phyloP scores from a whole-genome alignment of 257 asterid genomes.

The Fraxinus anomala region DNA sequence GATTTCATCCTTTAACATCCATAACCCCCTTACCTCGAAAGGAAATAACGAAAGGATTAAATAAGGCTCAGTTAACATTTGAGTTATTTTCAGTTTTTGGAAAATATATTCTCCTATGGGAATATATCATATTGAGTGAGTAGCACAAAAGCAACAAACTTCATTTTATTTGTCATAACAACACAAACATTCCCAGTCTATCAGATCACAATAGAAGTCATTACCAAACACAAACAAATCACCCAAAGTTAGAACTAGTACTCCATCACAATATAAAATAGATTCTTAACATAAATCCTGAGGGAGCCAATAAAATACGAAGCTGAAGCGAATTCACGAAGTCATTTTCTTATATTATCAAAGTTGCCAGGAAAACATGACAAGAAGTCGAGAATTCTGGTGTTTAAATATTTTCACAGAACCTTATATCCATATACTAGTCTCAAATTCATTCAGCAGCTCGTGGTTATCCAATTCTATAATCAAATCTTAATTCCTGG shows the following conservation, averaged over 20 bases:
- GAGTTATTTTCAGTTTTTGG: no score
- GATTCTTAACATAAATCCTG: background rate
- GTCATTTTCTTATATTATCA: background rate
- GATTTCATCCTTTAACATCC: no score
- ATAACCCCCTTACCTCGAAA: no score
- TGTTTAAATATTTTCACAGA: background rate
- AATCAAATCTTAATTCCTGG: slow-evolving; percentile 5
- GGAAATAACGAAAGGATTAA: no score
- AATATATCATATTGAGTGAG: background rate
- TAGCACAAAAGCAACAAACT: background rate
- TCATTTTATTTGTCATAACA: background rate
- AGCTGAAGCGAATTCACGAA: background rate
- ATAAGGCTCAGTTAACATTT: no score
- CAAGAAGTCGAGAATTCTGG: background rate
- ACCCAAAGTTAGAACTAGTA: background rate
- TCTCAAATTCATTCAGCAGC: slow-evolving; percentile 3
- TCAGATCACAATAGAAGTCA: background rate
- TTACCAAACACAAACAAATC: background rate
- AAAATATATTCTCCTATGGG: no score
- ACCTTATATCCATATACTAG: background rate
- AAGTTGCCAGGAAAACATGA: background rate
- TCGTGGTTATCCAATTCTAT: background rate
- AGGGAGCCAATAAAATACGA: background rate
- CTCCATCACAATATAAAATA: background rate
- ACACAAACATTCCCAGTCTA: background rate